A percentile compares a stretch with the other conserved stretches of the same genome.
These are phyloP conservation scores for Phyllosticta citriasiana DNA, from an alignment of 2,329 filamentous ascomycete species.

Conservation along the genomic window DNA sequence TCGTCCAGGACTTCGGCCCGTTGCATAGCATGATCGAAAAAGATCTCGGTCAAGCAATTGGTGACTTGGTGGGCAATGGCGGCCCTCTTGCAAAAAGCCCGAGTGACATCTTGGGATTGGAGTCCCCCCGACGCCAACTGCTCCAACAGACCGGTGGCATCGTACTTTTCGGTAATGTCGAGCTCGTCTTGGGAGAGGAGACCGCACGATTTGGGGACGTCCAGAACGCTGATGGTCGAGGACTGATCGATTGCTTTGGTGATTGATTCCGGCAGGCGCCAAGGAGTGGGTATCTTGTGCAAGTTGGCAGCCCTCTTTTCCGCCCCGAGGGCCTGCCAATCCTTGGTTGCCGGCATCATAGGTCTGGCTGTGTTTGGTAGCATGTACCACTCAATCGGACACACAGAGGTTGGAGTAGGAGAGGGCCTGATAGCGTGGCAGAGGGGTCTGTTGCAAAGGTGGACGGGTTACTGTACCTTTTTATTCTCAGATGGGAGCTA, in stretches of 20 bases:
- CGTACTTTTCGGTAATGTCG: constrained; percentile 25
- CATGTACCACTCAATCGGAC: background rate
- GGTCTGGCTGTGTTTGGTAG: background rate
- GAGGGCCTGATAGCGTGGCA: background rate
- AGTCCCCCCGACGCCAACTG: constrained; percentile 18
- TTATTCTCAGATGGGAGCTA: background rate
- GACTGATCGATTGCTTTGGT: background rate
- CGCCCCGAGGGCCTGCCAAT: constrained; percentile 22
- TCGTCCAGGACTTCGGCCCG: constrained; percentile 30
- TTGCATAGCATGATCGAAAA: constrained; percentile 32
- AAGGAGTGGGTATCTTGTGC: constrained; percentile 17
- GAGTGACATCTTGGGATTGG: constrained; percentile 35
- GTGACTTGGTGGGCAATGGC: constrained; percentile 48
- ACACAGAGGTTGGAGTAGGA: background rate
- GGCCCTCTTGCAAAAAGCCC: constrained; percentile 45
- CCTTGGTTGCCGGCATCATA: constrained; percentile 5
- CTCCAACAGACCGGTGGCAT: constrained; percentile 24
- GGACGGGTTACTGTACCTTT: background rate
- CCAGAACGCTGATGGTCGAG: constrained; percentile 1
- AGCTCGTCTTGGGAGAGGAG: constrained; percentile 24
- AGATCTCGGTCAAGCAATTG: constrained; percentile 34
- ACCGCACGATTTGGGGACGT: constrained; percentile 15
- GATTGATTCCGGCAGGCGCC: background rate
- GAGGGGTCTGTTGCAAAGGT: background rate
- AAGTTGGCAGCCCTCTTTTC: constrained; percentile 20